phyloP scores from a whole-genome alignment of 345 rosid genomes.

The Pelargonium nanum region DNA sequence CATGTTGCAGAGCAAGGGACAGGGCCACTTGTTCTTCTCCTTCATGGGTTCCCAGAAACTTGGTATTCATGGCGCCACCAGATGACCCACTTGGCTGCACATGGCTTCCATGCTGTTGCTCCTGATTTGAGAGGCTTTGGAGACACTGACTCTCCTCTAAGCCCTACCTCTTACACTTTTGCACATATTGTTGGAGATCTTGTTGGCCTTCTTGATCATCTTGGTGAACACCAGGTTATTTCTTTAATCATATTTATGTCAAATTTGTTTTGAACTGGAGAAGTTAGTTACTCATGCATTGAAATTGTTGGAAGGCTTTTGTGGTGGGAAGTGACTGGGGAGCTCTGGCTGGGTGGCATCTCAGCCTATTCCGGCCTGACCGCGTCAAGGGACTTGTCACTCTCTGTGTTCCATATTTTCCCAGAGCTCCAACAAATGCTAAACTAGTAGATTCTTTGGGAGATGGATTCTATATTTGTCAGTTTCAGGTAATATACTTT shows the following conservation, averaged over 20 bases:
- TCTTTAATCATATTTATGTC: background rate
- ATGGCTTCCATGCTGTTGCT: slow-evolving; percentile 53
- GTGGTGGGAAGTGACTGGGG: slow-evolving; percentile 75
- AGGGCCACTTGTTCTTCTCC: slow-evolving; percentile 47
- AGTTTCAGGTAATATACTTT: slow-evolving; percentile 43
- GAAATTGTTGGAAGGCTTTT: slow-evolving; percentile 31
- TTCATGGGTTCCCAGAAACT: slow-evolving; percentile 71
- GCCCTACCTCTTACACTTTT: slow-evolving; percentile 36
- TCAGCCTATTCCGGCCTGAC: slow-evolving; percentile 47
- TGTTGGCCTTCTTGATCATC: slow-evolving; percentile 42
- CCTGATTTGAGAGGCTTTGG: slow-evolving; percentile 62
- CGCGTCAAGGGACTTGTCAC: slow-evolving; percentile 38
- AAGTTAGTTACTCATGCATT: background rate
- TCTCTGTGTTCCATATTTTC: slow-evolving; percentile 35
- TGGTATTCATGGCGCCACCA: slow-evolving; percentile 77
- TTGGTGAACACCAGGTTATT: slow-evolving; percentile 36
- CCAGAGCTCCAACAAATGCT: slow-evolving; percentile 30
- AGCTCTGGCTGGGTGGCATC: slow-evolving; percentile 38
- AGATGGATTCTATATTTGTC: slow-evolving; percentile 45
- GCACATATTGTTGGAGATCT: slow-evolving; percentile 46
- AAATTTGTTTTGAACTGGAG: background rate
- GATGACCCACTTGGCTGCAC: slow-evolving; percentile 38
- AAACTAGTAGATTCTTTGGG: slow-evolving; percentile 25
- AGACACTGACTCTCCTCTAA: slow-evolving; percentile 45
- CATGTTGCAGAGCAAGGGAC: slow-evolving; percentile 49